Percentiles rank a stretch among this genome's conserved stretches.
These are phyloP conservation scores for thale cress (Arabidopsis thaliana) DNA, from an alignment of 345 rosid species.

Conservation along the genomic window TAIR10.1 NC_003074.8:5542501-5543000, in stretches of 20 bases:
- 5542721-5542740: slow-evolving; percentile 94
- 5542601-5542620: slow-evolving; percentile 60
- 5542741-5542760: slow-evolving; percentile 80
- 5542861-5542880: slow-evolving; percentile 75
- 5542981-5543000: slow-evolving; percentile 85
- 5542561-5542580: slow-evolving; percentile 58
- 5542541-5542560: slow-evolving; percentile 77
- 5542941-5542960: too few relatives aligned
- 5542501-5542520: slow-evolving; percentile 76
- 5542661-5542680: slow-evolving; percentile 76
- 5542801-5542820: slow-evolving; percentile 69
- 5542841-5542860: slow-evolving; percentile 76
- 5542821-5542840: slow-evolving; percentile 65
- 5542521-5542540: slow-evolving; percentile 70
- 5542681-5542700: slow-evolving; percentile 84
- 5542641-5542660: slow-evolving; percentile 58
- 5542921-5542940: too few relatives aligned
- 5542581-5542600: slow-evolving; percentile 68
- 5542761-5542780: slow-evolving; percentile 84
- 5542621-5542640: slow-evolving; percentile 57
- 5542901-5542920: neutral
- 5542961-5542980: slow-evolving; percentile 33
- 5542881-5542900: neutral
- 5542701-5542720: slow-evolving; percentile 72
- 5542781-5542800: slow-evolving; percentile 71